A percentile compares a stretch with the other conserved stretches of the same genome.
phyloP scores from a whole-genome alignment of 805 yeast genomes.

The Wickerhamomyces ciferrii region DNA sequence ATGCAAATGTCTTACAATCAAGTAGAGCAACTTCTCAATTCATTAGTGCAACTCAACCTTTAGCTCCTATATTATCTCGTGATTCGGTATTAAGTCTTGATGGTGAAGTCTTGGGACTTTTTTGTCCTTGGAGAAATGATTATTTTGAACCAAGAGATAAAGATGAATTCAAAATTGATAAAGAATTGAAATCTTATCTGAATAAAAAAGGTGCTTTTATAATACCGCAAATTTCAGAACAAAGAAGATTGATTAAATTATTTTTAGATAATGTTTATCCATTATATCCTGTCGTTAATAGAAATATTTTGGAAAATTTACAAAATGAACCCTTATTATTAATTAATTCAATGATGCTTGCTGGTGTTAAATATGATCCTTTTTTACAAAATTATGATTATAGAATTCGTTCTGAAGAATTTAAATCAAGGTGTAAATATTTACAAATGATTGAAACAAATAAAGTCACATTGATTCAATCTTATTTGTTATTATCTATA shows the following conservation, averaged over 20 bases:
- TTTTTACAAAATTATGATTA: not conserved
- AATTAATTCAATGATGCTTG: conserved; percentile 5
- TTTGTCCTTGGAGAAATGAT: conserved; percentile 6
- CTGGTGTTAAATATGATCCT: conserved; percentile 2
- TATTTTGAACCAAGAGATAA: not conserved
- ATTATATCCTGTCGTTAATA: conserved; percentile 4
- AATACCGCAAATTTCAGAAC: conserved; percentile 1
- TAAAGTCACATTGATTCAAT: conserved; percentile 6
- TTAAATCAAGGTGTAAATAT: not conserved
- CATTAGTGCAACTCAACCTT: conserved; percentile 7
- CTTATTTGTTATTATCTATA: not conserved
- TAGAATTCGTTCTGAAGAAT: conserved; percentile 1
- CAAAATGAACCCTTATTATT: conserved; percentile 3
- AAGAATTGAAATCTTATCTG: conserved; percentile 2
- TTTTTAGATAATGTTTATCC: conserved; percentile 5
- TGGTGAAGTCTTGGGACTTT: conserved; percentile 8
- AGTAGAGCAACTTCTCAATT: conserved; percentile 5
- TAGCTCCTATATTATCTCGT: conserved; percentile 7
- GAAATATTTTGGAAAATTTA: not conserved
- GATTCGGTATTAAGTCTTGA: conserved; percentile 7
- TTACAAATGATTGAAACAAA: conserved; percentile 7
- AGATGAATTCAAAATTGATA: conserved; percentile 1
- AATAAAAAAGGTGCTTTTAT: conserved; percentile 5
- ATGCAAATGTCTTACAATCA: conserved; percentile 4
- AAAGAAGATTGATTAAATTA: not conserved